phyloP scores from a whole-genome alignment of 2,329 filamentous ascomycete genomes.

The Neofusicoccum cordaticola region DNA sequence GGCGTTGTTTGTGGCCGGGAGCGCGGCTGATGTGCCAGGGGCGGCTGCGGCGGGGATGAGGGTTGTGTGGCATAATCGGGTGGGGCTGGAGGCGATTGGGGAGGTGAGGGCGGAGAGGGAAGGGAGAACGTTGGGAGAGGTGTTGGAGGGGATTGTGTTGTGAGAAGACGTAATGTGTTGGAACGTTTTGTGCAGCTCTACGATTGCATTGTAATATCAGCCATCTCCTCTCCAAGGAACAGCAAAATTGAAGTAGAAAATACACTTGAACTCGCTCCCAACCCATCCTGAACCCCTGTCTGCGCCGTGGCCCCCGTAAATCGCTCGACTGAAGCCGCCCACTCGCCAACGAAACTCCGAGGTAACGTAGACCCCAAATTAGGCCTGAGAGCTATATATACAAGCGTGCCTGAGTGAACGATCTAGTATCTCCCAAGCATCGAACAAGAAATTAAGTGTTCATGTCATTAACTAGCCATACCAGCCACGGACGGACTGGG shows the following conservation, averaged over 20 bases:
- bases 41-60: constrained; percentile 39
- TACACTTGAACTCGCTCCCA: not conserved
- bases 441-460: not conserved
- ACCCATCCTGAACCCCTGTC: not conserved
- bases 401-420: not conserved
- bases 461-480: constrained; percentile 50
- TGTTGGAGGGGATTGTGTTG: not conserved
- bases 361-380: too few species aligned
- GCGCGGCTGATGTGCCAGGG: constrained; percentile 41
- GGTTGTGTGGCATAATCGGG: constrained; percentile 23
- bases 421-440: not conserved
- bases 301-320: not conserved
- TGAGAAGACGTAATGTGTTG: not conserved
- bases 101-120: constrained; percentile 15
- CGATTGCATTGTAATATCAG: not conserved
- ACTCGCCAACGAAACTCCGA: not conserved
- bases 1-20: constrained; percentile 27
- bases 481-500: constrained; percentile 61
- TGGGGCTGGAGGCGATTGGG: constrained; percentile 15
- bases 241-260: not conserved
- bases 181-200: not conserved
- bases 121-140: constrained; percentile 9
- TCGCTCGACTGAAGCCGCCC: not conserved
- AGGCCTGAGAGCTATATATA: not conserved
- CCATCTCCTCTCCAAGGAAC: not conserved